Evolutionary conservation across 73 alveolate genomes (phyloP).

Genomic region (Tetrahymena elliotti): DNA sequence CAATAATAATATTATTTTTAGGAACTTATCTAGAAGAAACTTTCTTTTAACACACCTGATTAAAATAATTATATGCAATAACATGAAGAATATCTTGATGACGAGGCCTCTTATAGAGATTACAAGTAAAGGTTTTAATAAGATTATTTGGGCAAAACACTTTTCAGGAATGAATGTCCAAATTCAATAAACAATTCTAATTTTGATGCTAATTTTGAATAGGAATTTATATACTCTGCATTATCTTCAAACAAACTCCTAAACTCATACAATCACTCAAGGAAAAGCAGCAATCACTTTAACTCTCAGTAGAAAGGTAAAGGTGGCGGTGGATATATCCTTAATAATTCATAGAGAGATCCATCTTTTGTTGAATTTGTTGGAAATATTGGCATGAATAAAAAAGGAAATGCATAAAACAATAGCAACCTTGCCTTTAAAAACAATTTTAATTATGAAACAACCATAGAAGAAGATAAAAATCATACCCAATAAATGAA

Average conservation of each 20-base stretch:
- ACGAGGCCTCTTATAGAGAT: neutral
- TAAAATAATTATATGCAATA: neutral
- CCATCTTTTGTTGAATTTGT: neutral
- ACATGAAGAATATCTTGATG: neutral
- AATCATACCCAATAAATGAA: neutral
- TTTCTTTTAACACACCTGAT: neutral
- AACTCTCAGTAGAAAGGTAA: neutral
- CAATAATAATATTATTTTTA: neutral
- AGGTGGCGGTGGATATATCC: too few relatives aligned
- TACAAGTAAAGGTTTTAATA: neutral
- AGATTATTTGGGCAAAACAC: neutral
- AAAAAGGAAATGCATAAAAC: neutral
- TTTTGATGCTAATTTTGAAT: neutral
- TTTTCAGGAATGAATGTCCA: neutral
- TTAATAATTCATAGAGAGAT: neutral
- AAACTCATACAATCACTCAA: neutral
- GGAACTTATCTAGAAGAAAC: neutral
- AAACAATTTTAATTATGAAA: neutral
- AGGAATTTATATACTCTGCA: neutral
- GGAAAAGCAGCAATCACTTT: neutral
- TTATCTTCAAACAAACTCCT: neutral
- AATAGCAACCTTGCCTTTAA: neutral
- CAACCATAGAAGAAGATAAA: neutral
- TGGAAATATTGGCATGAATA: neutral
- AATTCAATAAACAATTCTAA: neutral